Percentiles rank a stretch among this genome's conserved stretches.
Conservation (phyloP, 148 eudicot genomes). For the Rhododendron williamsianum region DNA sequence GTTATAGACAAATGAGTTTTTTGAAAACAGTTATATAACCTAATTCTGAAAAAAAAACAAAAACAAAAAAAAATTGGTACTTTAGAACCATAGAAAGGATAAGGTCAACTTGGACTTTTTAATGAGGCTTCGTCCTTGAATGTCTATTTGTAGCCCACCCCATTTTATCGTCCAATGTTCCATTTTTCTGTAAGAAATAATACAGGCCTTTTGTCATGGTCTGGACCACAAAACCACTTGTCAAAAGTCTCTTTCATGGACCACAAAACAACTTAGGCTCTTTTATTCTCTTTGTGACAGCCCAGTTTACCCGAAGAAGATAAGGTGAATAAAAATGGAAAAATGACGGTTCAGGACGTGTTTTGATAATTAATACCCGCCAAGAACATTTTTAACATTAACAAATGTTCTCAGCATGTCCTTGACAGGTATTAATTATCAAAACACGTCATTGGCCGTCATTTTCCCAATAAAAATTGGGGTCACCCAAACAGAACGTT, state of each 20-base stretch:
- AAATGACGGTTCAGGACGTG: too few relatives aligned
- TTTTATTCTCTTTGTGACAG: background rate
- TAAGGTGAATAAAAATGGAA: background rate
- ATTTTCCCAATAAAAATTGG: background rate
- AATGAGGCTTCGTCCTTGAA: background rate
- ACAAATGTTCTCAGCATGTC: too few relatives aligned
- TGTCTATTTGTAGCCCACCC: constrained; percentile 2
- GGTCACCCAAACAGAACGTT: background rate
- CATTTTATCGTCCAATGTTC: background rate
- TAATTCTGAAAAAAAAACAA: too few relatives aligned
- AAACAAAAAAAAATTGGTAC: background rate
- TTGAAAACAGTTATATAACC: background rate
- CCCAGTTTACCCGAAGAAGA: background rate
- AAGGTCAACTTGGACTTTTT: background rate
- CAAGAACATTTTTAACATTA: too few relatives aligned
- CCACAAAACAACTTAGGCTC: constrained; percentile 8
- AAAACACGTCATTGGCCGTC: too few relatives aligned
- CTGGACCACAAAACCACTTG: constrained; percentile 11
- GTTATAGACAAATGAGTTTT: background rate
- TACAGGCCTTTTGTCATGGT: background rate
- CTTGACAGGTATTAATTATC: too few relatives aligned
- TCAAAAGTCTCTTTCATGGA: background rate
- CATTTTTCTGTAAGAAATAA: background rate
- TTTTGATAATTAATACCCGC: too few relatives aligned
- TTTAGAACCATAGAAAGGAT: background rate